A percentile compares a stretch with the other conserved stretches of the same genome.
Evolutionary conservation across 306 rosid species (phyloP).

Genomic region (Betula pendula): DNA sequence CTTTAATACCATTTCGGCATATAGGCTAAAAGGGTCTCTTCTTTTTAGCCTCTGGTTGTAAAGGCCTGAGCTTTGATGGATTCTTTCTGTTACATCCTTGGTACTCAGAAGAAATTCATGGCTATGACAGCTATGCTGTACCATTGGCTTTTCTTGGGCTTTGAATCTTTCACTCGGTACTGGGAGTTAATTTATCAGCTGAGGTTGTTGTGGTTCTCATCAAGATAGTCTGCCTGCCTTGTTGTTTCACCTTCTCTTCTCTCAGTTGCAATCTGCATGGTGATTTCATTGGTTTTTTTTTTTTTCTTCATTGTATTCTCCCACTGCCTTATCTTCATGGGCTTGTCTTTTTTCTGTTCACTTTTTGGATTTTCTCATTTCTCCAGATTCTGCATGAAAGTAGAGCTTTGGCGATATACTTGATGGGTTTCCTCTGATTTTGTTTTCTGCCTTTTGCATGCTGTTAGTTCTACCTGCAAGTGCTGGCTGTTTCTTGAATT

Average conservation of each 20-base stretch:
- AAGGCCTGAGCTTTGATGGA: conserved; percentile 54
- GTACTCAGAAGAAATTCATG: conserved; percentile 78
- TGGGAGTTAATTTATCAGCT: conserved; percentile 45
- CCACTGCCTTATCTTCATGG: conserved; percentile 26
- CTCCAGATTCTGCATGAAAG: conserved; percentile 39
- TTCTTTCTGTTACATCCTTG: conserved; percentile 58
- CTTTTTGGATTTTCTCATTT: conserved; percentile 28
- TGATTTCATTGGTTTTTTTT: conserved; percentile 29
- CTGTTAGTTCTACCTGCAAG: conserved; percentile 12
- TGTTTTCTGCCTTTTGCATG: conserved; percentile 9
- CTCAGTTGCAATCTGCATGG: conserved; percentile 42
- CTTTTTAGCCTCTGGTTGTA: conserved; percentile 39
- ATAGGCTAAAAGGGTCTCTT: conserved; percentile 41
- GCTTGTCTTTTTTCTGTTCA: conserved; percentile 43
- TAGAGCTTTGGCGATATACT: conserved; percentile 16
- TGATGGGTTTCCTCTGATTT: conserved; percentile 7
- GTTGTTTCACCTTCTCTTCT: conserved; percentile 27
- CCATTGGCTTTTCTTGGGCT: conserved; percentile 50
- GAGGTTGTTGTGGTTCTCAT: conserved; percentile 36
- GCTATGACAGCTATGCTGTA: conserved; percentile 71
- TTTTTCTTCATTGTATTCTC: background rate
- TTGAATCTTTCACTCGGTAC: conserved; percentile 47
- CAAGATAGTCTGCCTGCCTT: conserved; percentile 26
- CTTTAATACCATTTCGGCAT: conserved; percentile 43
- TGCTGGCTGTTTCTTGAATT: conserved; percentile 9